Percentiles rank a stretch among this genome's conserved stretches.
Conservation (phyloP, 1,284 basidiomycete species). For the Sporisorium graminicola region DNA sequence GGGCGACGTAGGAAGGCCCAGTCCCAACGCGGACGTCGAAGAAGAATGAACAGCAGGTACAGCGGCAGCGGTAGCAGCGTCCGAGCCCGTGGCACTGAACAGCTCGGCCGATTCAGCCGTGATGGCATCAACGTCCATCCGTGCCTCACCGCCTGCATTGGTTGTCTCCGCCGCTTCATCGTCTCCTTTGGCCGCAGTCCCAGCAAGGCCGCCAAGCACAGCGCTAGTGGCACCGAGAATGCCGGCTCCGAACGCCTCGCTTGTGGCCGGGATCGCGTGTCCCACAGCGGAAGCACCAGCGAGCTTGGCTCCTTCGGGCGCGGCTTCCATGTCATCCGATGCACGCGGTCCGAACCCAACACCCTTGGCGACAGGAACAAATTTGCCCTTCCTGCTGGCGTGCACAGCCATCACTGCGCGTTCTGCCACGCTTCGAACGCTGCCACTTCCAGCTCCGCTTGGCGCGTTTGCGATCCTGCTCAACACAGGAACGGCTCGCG, state of each 20-base stretch:
- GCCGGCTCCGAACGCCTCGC: slow-evolving; percentile 10
- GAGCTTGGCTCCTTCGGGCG: slow-evolving; percentile 39
- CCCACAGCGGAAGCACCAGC: slow-evolving; percentile 16
- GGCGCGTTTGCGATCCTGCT: slow-evolving; percentile 25
- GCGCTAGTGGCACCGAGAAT: slow-evolving; percentile 6
- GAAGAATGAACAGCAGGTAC: neutral
- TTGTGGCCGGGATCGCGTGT: slow-evolving; percentile 10
- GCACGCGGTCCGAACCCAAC: slow-evolving; percentile 40
- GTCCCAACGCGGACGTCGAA: slow-evolving; percentile 12
- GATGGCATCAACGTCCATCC: slow-evolving; percentile 42
- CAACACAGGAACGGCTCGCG: slow-evolving; percentile 30
- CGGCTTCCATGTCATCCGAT: slow-evolving; percentile 33
- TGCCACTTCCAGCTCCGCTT: slow-evolving; percentile 16
- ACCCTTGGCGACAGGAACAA: slow-evolving; percentile 39
- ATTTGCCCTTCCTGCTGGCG: slow-evolving; percentile 36
- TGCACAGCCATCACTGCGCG: slow-evolving; percentile 27
- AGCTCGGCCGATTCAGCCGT: slow-evolving; percentile 37
- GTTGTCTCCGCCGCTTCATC: neutral
- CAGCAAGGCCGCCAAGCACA: slow-evolving; percentile 7
- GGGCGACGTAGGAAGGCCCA: slow-evolving; percentile 24
- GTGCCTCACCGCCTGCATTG: neutral
- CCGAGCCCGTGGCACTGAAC: slow-evolving; percentile 15
- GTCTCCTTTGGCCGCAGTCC: neutral
- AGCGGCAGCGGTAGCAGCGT: slow-evolving; percentile 10
- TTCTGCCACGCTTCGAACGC: slow-evolving; percentile 10